Evolutionary conservation across 2,329 filamentous ascomycete species (phyloP), one percentile per base, ranked within the genome.

Genomic region (Penicillium expansum): DNA sequence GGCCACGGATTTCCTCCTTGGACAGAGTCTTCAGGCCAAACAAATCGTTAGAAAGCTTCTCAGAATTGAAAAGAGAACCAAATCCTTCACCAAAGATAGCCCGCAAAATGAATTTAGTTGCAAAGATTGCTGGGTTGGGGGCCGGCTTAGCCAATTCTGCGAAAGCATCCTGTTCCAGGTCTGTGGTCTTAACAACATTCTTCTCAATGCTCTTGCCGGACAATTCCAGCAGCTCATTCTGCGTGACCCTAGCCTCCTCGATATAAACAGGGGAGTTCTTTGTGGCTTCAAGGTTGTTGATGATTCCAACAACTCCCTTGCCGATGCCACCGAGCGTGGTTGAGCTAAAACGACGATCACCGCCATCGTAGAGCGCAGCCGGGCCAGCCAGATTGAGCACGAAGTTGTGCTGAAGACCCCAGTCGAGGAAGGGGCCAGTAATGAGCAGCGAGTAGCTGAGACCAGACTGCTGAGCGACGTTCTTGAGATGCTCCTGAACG

Each of bases 251-350:
- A 10, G 76, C 69, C 27, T 79, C 76, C 7, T 80, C 67, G n/a
- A 83, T 69, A 56, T 75, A 76, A 2, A 86, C 73, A 3, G 67
- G 55, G 4, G 77, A 73, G 65, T 87, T 85, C 67, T 77, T 78
- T 0, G 83, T 86, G 65, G 82, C 78, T 2, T 80, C 76, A 0
- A 76, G 78, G 50, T 84, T 74, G 8, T 64, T 56, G 1, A 86
- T 67, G 1, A 84, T 71, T 0, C 77, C 79, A 0, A 79, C 77
- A 0, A 86, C 74, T 1, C 77, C 80, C 22, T 78, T 71, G 0
- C 69, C 83, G 16, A 86, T 66, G 1, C 75, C 75, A 0, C 66
- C 60, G 0, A 86, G 72, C 0, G 76, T 81, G 0, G 83, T 83
- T 10, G 76, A 54, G 48, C 76, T 81, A 67, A 85, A 81, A 8